Evolutionary conservation across 441 rosid species (phyloP).

Genomic region (Gossypium aridum): DNA sequence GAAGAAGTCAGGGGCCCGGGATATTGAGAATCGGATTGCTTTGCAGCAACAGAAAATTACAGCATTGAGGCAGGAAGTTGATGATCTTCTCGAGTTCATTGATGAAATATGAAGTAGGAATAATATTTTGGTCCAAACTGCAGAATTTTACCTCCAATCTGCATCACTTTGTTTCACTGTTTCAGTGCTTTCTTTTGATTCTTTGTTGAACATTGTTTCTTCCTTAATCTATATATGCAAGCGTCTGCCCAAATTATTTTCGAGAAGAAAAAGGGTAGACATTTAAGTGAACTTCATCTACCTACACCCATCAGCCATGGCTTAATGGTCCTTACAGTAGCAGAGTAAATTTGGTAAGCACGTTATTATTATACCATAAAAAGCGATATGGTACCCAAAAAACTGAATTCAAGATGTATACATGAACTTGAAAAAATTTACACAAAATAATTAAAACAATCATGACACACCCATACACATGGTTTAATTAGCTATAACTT

Average conservation of each 20-base stretch:
- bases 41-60: slow-evolving; percentile 58
- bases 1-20: slow-evolving; percentile 58
- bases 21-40: slow-evolving; percentile 65
- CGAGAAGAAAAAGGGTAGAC: too few relatives aligned
- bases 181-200: not conserved
- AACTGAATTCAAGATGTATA: not conserved
- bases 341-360: not conserved
- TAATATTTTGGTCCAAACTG: not conserved
- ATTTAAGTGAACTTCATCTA: too few relatives aligned
- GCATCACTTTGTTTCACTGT: not conserved
- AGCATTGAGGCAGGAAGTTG: slow-evolving; percentile 74
- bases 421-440: not conserved
- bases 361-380: not conserved
- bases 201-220: not conserved
- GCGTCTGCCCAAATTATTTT: not conserved
- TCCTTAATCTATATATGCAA: not conserved
- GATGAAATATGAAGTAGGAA: slow-evolving; percentile 39
- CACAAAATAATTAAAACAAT: not conserved
- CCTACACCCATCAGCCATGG: too few relatives aligned
- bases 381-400: not conserved
- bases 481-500: not conserved
- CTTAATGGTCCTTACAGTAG: too few relatives aligned
- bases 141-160: not conserved
- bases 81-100: slow-evolving; percentile 69
- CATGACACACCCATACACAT: not conserved